These are phyloP conservation scores for Exutisphaerella laricina DNA, from an alignment of 2,329 filamentous ascomycete genomes.

Conservation along the genomic window DNA sequence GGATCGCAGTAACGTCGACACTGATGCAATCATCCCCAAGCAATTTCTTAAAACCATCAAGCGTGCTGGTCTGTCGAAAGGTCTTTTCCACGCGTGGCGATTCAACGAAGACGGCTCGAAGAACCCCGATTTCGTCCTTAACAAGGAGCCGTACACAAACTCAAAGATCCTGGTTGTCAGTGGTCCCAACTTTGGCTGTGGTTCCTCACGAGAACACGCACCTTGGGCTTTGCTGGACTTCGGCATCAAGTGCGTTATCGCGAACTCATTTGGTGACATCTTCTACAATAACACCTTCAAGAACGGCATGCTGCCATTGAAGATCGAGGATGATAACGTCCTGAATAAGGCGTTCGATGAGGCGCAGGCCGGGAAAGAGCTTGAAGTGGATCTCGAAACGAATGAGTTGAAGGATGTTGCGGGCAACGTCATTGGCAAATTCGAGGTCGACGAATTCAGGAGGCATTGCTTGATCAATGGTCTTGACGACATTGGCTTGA, in stretches of 20 bases:
- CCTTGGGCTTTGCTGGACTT: conserved; percentile 97
- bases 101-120: conserved; percentile 65
- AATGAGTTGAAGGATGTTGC: conserved; percentile 72
- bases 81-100: conserved; percentile 80
- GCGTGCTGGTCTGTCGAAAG: conserved; percentile 82
- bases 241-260: conserved; percentile 89
- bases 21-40: conserved; percentile 98
- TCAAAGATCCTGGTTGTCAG: conserved; percentile 89
- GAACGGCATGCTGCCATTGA: conserved; percentile 94
- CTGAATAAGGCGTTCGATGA: conserved; percentile 69
- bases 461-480: conserved; percentile 93
- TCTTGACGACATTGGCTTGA: conserved; percentile 91
- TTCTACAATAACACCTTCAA: conserved; percentile 99
- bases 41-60: conserved; percentile 99
- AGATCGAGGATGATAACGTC: conserved; percentile 60
- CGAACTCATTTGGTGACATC: conserved; percentile 82
- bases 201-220: conserved; percentile 86
- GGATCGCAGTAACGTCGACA: conserved; percentile 87
- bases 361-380: conserved; percentile 70
- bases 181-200: conserved; percentile 92
- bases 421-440: conserved; percentile 68
- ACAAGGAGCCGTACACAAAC: conserved; percentile 76
- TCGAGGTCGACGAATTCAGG: conserved; percentile 87
- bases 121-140: conserved; percentile 79
- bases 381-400: conserved; percentile 83